A percentile compares a stretch with the other conserved stretches of the same genome.
These are phyloP conservation scores for Pueraria montana DNA, from an alignment of 306 rosid genomes.

Conservation along the genomic window DNA sequence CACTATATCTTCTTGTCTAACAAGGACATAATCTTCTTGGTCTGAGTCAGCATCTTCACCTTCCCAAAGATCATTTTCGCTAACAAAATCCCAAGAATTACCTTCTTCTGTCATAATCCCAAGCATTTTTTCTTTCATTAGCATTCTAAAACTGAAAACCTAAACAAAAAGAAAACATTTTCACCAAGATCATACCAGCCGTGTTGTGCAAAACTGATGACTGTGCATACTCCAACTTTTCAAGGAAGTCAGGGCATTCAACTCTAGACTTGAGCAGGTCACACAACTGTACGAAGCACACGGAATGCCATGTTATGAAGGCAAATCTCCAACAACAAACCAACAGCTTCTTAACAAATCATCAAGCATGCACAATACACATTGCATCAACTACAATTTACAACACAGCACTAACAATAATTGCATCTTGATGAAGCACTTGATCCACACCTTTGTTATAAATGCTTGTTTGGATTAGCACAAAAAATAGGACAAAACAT, in stretches of 20 bases:
- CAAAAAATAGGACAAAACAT: not conserved
- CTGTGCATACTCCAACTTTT: constrained; percentile 83
- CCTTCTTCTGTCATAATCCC: constrained; percentile 77
- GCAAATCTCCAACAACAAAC: constrained; percentile 25
- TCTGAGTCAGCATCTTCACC: constrained; percentile 57
- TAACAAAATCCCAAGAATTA: constrained; percentile 89
- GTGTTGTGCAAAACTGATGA: constrained; percentile 60
- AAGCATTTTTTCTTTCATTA: not conserved
- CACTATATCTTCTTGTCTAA: constrained; percentile 91
- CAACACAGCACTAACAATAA: not conserved
- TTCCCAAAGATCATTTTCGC: constrained; percentile 92
- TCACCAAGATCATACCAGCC: constrained; percentile 65
- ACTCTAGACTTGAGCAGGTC: constrained; percentile 85
- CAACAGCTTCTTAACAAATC: constrained; percentile 9
- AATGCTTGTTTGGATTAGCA: not conserved
- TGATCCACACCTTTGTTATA: not conserved
- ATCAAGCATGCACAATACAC: constrained; percentile 28
- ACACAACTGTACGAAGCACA: constrained; percentile 73
- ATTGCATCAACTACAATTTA: not conserved
- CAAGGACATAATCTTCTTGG: constrained; percentile 90
- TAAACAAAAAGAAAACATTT: constrained; percentile 31
- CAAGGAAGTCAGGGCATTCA: constrained; percentile 86
- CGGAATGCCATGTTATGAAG: not conserved
- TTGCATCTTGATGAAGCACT: not conserved
- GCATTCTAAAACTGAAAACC: constrained; percentile 21